Evolutionary conservation across 371 early-diverging fungal genomes (phyloP).

Genomic region (Circinella minor): DNA sequence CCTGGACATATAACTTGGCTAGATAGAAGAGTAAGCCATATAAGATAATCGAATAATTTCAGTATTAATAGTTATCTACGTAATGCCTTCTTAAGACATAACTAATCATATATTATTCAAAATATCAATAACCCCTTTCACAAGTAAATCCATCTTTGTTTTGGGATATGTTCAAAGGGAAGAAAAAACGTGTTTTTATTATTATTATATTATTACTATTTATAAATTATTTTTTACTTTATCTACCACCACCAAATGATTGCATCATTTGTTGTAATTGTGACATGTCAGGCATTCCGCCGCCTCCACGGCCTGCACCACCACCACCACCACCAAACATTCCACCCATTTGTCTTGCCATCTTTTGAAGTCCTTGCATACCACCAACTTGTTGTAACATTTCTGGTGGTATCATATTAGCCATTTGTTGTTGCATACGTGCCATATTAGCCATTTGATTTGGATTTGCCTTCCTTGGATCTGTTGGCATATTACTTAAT

Average conservation of each 20-base stretch:
- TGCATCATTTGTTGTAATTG: constrained; percentile 77
- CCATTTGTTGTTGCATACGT: constrained; percentile 73
- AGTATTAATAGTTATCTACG: too few relatives aligned
- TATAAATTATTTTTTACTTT: background rate
- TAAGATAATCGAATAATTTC: too few relatives aligned
- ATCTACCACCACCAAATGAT: constrained; percentile 44
- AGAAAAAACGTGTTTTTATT: background rate
- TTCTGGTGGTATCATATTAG: constrained; percentile 74
- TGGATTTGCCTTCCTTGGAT: constrained; percentile 57
- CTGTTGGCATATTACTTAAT: constrained; percentile 68
- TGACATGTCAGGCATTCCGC: constrained; percentile 67
- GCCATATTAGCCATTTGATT: constrained; percentile 69
- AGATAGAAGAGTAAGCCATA: too few relatives aligned
- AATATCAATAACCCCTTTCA: too few relatives aligned
- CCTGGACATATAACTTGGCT: too few relatives aligned
- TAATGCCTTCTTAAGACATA: too few relatives aligned
- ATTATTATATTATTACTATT: constrained; percentile 8
- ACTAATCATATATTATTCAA: too few relatives aligned
- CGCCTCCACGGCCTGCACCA: constrained; percentile 50
- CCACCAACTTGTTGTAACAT: constrained; percentile 81
- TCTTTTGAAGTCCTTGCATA: constrained; percentile 81
- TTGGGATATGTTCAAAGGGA: too few relatives aligned
- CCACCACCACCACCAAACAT: constrained; percentile 63
- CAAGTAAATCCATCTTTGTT: too few relatives aligned
- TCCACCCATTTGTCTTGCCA: constrained; percentile 76